phyloP scores from a whole-genome alignment of 2,329 filamentous ascomycete genomes.

The Canariomyces notabilis region DNA sequence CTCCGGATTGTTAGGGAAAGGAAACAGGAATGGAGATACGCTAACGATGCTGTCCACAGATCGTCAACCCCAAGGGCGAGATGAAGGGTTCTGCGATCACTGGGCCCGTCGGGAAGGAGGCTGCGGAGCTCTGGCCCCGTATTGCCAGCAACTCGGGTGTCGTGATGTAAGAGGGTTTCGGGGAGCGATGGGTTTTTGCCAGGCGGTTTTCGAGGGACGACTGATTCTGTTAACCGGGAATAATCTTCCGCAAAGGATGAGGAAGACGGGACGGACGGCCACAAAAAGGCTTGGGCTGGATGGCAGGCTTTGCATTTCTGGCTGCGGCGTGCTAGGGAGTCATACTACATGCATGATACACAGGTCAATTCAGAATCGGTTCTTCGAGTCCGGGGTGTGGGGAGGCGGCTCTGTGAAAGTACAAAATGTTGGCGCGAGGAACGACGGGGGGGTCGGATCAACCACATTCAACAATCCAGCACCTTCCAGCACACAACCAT shows the following conservation, averaged over 20 bases:
- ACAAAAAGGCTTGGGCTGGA: constrained; percentile 27
- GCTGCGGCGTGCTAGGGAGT: constrained; percentile 32
- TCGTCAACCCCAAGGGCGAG: constrained; percentile 99
- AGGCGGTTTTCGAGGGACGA: constrained; percentile 24
- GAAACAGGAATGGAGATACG: constrained; percentile 7
- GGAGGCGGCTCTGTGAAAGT: too few species aligned
- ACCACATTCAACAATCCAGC: too few species aligned
- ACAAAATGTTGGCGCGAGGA: too few species aligned
- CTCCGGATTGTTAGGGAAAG: too few species aligned
- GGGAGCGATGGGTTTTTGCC: constrained; percentile 21
- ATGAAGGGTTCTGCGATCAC: constrained; percentile 99
- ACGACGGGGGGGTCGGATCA: too few species aligned
- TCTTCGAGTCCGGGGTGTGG: constrained; percentile 24
- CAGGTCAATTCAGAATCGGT: constrained; percentile 29
- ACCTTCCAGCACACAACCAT: too few species aligned
- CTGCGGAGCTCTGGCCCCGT: constrained; percentile 99
- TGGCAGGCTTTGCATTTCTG: constrained; percentile 33
- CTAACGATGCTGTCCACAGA: constrained; percentile 52
- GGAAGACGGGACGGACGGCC: constrained; percentile 22
- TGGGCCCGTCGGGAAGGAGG: constrained; percentile 98
- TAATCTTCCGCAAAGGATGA: constrained; percentile 22
- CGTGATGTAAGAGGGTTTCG: constrained; percentile 78
- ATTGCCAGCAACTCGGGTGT: constrained; percentile 99
- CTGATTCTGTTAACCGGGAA: constrained; percentile 24
- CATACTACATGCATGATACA: constrained; percentile 33